Conservation (phyloP, 768 basidiomycete species). For the Tricholoma sp. region DNA sequence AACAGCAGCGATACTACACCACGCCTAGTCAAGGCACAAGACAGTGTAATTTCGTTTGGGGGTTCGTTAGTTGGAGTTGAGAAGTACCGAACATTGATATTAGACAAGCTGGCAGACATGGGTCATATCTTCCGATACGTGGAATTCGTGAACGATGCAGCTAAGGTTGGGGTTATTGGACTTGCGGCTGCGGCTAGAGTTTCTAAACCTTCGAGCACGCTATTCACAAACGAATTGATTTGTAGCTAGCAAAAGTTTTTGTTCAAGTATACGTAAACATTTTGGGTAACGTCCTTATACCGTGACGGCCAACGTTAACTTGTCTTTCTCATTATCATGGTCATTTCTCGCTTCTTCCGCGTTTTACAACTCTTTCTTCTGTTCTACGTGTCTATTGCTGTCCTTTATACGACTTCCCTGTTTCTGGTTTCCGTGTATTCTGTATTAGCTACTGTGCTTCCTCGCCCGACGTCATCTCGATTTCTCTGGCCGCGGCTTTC, state of each 20-base stretch:
- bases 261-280: neutral
- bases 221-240: neutral
- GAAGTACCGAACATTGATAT: slow-evolving; percentile 48
- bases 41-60: slow-evolving; percentile 69
- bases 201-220: neutral
- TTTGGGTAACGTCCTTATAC: neutral
- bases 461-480: slow-evolving; percentile 16
- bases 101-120: slow-evolving; percentile 49
- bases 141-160: slow-evolving; percentile 66
- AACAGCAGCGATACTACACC: slow-evolving; percentile 21
- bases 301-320: too few species aligned
- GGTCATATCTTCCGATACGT: slow-evolving; percentile 65
- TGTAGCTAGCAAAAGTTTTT: neutral
- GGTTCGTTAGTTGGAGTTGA: slow-evolving; percentile 70
- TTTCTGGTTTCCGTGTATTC: slow-evolving; percentile 29
- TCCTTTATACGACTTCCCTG: slow-evolving; percentile 40
- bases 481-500: slow-evolving; percentile 11
- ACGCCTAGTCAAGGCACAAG: slow-evolving; percentile 42
- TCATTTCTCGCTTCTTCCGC: slow-evolving; percentile 13
- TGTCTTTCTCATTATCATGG: neutral
- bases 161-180: slow-evolving; percentile 57
- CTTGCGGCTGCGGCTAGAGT: slow-evolving; percentile 32
- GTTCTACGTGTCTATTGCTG: slow-evolving; percentile 33
- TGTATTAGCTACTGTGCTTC: slow-evolving; percentile 19
- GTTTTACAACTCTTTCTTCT: slow-evolving; percentile 22